Base-by-base conservation (phyloP, 768 basidiomycete genomes). In the Mycena galopus region DNA sequence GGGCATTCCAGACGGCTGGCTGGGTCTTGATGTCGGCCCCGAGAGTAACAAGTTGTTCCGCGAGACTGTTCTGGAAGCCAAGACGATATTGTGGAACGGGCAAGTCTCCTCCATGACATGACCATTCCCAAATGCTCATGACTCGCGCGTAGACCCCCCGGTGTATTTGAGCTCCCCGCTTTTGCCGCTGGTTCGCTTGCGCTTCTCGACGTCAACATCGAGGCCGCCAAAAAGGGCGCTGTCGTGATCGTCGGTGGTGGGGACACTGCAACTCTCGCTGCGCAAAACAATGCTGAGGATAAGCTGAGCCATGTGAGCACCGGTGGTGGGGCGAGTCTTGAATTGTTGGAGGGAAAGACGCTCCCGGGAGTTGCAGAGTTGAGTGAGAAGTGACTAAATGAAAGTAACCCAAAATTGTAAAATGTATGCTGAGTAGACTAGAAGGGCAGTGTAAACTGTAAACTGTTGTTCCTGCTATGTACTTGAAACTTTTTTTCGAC, bases 61-160 rank as follows among this genome's bases (percentile, higher is more conserved):
- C 50, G 76, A 90, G 71, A 91, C 96, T 12, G 97, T 99, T 64
- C 81, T 94, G 64, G 91, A 94, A 78, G 87, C 96, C 62, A 98
- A 95, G 89, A 99, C 97, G 44, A 96, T 99, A 79, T 91, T 99
- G 64, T 99, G 97, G 97, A 96, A 96, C 76, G 94, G 94, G 94
- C 93, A 75, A 79, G 88, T 82, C 10, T 29, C 9, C 27, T 56
- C 21, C n/a, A 1, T 50, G 25, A n/a, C 11, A 16, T 30, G 30
- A 3, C 17, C 0, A 32, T 42, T 17, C 53, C 32, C 14, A 19
- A 30, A 33, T 66, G 27, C 56, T 79, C 76, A 71, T 42, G 30
- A 35, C 25, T 50, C 29, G 33, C 65, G 21, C 63, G 12, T 79
- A 98, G 97, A 42, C 97, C 98, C 50, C 93, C 97, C 39, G 97